Base-by-base conservation (phyloP, 1,284 basidiomycete species). In the Kalmanozyma brasiliensis region DNA sequence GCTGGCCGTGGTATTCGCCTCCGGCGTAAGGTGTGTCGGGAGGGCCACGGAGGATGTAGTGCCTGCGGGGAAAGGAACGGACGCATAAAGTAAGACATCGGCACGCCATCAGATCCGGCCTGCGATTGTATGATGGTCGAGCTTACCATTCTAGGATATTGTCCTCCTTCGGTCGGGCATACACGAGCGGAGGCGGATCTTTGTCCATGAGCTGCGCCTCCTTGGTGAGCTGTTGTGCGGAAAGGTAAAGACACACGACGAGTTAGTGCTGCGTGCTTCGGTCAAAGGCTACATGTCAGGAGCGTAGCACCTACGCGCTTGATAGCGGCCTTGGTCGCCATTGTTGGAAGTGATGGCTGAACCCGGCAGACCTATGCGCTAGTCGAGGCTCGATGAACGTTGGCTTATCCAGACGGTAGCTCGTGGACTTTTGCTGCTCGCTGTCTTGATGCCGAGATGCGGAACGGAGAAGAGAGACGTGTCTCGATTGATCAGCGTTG, bases 151-250 rank as follows among this genome's bases (percentile, higher is more conserved):
- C 74, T 41, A 96, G 84, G 70, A 96, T 94, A 83, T 97, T 94
- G 88, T 93, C 94, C 87, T 96, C 94, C 76, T 95, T 92, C 24
- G 94, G 94, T 38, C 88, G 87, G 37, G 93, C 93, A 89, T 91
- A 94, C 42, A 95, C 90, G 83, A 93, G 95, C 59, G 93, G 93
- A 3, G 94, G 94, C 23, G 94, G 92, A 64, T 93, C 91, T 81
- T 86, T 91, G 84, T 94, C 93, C 93, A 97, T 96, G 48, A 87
- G 85, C 79, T 92, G 87, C 83, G 91, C 94, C 86, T 97, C 94
- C 84, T 95, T 93, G 40, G 86, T 85, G 70, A 93, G 88, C 91
- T 93, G 43, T 33, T 4, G 19, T 6, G 17, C 0, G 49, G 40
- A 24, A 49, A 30, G 24, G 30, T 26, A 16, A 26, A 26, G 1